phyloP scores from a whole-genome alignment of 805 yeast genomes.

The Candida mattraensis region DNA sequence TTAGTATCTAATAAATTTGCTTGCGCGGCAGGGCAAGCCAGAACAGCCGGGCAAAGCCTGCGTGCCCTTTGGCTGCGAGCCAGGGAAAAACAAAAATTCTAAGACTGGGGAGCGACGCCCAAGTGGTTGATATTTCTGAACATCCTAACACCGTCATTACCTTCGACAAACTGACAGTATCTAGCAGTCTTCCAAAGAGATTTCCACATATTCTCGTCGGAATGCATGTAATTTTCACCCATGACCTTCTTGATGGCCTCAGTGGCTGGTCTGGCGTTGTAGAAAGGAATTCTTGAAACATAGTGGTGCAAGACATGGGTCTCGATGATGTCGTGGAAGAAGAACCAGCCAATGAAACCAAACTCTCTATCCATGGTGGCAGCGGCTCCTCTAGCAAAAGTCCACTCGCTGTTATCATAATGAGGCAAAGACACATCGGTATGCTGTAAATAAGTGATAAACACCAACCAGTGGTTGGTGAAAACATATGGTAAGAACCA shows the following conservation, averaged over 20 bases:
- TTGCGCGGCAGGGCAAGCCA: too few relatives aligned
- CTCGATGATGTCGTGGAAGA: conserved; percentile 87
- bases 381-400: conserved; percentile 86
- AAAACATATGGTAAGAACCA: conserved; percentile 77
- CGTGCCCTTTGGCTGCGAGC: too few relatives aligned
- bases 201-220: conserved; percentile 72
- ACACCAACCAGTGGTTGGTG: conserved; percentile 89
- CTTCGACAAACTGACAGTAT: conserved; percentile 72
- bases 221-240: conserved; percentile 75
- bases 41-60: too few relatives aligned
- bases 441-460: conserved; percentile 83
- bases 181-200: conserved; percentile 63
- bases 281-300: conserved; percentile 81
- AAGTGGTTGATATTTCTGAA: conserved; percentile 68
- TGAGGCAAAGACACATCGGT: conserved; percentile 80
- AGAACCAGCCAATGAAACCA: conserved; percentile 73
- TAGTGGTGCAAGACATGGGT: conserved; percentile 89
- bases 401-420: conserved; percentile 75
- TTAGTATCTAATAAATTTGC: too few relatives aligned
- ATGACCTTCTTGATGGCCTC: conserved; percentile 77
- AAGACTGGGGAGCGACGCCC: conserved; percentile 40
- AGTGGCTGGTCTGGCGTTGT: conserved; percentile 79
- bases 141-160: conserved; percentile 70
- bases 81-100: too few relatives aligned
- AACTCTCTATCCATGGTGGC: conserved; percentile 84